Evolutionary conservation across 2,329 filamentous ascomycete genomes (phyloP).

Genomic region (Aspergillus aculeatinus): DNA sequence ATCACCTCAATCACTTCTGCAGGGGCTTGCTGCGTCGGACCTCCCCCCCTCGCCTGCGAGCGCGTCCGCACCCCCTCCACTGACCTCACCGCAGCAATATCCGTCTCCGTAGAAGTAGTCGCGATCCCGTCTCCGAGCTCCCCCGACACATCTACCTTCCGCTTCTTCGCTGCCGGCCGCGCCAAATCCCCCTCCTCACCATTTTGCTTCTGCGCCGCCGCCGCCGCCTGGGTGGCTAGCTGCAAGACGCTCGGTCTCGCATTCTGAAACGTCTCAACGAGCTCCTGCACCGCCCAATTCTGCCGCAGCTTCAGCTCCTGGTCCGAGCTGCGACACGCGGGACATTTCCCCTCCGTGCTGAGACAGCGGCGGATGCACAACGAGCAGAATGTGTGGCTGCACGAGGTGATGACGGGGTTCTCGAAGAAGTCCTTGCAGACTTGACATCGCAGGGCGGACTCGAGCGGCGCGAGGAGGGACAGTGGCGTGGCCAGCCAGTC

Average conservation of each 20-base stretch:
- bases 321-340: conserved; percentile 73
- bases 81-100: background rate
- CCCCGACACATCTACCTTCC: conserved; percentile 37
- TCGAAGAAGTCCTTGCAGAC: conserved; percentile 98
- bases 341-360: conserved; percentile 80
- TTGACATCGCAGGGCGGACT: conserved; percentile 86
- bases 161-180: conserved; percentile 34
- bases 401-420: conserved; percentile 92
- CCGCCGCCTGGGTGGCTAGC: conserved; percentile 58
- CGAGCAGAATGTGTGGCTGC: conserved; percentile 95
- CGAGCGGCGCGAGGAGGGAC: conserved; percentile 54
- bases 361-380: conserved; percentile 88
- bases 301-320: conserved; percentile 81
- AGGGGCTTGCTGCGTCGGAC: conserved; percentile 13
- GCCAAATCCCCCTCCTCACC: conserved; percentile 43
- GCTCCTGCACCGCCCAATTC: conserved; percentile 82
- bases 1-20: conserved; percentile 29
- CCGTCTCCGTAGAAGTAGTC: background rate
- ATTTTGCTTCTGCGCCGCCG: conserved; percentile 49
- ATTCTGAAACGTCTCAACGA: conserved; percentile 73
- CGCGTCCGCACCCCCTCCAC: conserved; percentile 35
- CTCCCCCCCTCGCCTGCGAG: conserved; percentile 30
- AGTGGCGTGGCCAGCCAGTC: conserved; percentile 52
- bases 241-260: conserved; percentile 63
- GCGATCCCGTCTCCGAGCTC: conserved; percentile 30